phyloP scores from a whole-genome alignment of 495 filamentous ascomycete species.

The Aspergillus homomorphus region DNA sequence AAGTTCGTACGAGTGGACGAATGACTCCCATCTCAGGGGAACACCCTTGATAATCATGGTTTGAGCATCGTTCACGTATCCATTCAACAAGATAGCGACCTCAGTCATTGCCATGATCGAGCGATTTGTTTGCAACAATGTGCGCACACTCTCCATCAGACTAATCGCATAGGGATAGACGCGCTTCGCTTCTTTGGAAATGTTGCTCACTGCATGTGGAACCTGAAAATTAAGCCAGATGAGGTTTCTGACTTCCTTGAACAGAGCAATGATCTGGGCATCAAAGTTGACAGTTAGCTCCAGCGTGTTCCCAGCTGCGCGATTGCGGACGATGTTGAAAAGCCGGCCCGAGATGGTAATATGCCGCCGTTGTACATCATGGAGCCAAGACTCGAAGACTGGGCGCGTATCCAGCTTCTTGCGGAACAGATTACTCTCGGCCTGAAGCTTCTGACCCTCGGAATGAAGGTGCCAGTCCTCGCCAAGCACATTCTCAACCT shows the following conservation, averaged over 20 bases:
- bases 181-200: conserved; percentile 93
- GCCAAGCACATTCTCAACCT: conserved; percentile 92
- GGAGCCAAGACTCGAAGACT: conserved; percentile 92
- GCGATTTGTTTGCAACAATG: conserved; percentile 79
- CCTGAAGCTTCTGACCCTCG: conserved; percentile 90
- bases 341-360: conserved; percentile 87
- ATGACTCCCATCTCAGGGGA: conserved; percentile 91
- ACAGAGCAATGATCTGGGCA: conserved; percentile 90
- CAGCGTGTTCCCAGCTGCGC: conserved; percentile 77
- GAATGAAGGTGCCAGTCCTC: conserved; percentile 90
- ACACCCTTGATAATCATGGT: conserved; percentile 78
- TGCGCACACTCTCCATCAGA: conserved; percentile 94
- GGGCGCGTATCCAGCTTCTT: conserved; percentile 92
- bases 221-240: conserved; percentile 90
- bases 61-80: conserved; percentile 87
- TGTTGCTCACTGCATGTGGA: conserved; percentile 88
- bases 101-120: conserved; percentile 79
- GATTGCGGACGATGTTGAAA: conserved; percentile 83
- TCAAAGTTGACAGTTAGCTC: conserved; percentile 96
- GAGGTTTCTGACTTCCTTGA: conserved; percentile 98
- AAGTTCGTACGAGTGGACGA: conserved; percentile 92
- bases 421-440: conserved; percentile 83
- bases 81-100: conserved; percentile 79
- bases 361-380: conserved; percentile 80
- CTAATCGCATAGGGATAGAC: conserved; percentile 98